phyloP scores from a whole-genome alignment of 2,329 filamentous ascomycete genomes.

The Penicillium sp. region DNA sequence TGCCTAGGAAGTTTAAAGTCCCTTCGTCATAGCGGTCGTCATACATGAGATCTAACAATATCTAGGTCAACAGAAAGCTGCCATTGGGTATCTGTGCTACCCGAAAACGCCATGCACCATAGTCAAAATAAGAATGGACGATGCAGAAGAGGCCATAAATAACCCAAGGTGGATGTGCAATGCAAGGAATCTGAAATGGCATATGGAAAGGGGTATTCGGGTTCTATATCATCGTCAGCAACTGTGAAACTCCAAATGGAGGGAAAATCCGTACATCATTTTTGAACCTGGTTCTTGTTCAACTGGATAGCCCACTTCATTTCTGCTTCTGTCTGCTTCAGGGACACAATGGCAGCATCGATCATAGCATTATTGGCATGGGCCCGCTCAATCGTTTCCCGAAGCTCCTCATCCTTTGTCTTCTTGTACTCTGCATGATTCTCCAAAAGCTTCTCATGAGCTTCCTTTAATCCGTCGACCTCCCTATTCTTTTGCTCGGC shows the following conservation, averaged over 20 bases:
- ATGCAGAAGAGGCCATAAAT: not conserved
- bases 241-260: not conserved
- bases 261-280: not conserved
- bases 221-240: not conserved
- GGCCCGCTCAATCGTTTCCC: conserved; percentile 32
- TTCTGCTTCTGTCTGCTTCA: conserved; percentile 43
- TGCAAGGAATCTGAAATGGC: not conserved
- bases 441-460: conserved; percentile 40
- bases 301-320: conserved; percentile 53
- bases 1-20: not conserved
- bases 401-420: conserved; percentile 42
- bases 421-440: conserved; percentile 45
- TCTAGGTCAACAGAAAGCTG: conserved; percentile 6
- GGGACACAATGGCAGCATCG: conserved; percentile 38
- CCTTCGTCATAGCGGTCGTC: conserved; percentile 13
- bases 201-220: not conserved
- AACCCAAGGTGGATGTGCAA: not conserved
- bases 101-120: conserved; percentile 22
- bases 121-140: conserved; percentile 11
- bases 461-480: conserved; percentile 40
- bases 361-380: conserved; percentile 34
- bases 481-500: conserved; percentile 49
- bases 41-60: conserved; percentile 10
- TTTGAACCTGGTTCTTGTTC: conserved; percentile 34
- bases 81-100: conserved; percentile 24